A percentile compares a stretch with the other conserved stretches of the same genome.
Evolutionary conservation across 768 basidiomycete genomes (phyloP).

Genomic region (Kwoniella newhampshirensis): DNA sequence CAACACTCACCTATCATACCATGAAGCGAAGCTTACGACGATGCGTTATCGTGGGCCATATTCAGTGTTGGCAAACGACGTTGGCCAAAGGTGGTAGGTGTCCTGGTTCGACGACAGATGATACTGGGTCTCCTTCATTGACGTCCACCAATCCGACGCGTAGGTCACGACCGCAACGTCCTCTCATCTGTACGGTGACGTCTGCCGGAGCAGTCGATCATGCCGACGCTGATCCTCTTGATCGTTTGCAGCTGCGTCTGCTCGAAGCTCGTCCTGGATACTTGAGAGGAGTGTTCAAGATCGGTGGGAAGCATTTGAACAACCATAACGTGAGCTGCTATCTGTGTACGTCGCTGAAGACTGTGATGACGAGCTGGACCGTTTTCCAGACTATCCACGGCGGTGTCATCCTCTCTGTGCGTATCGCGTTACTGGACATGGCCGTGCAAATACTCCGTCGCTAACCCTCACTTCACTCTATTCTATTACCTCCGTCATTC

Average conservation of each 20-base stretch:
- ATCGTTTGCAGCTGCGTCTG: conserved; percentile 27
- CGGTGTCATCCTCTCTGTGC: conserved; percentile 41
- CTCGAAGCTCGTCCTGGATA: conserved; percentile 37
- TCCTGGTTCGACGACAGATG: too few species aligned
- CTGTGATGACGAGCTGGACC: too few species aligned
- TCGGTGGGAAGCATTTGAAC: conserved; percentile 42
- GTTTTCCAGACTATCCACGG: conserved; percentile 41
- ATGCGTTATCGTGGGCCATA: too few species aligned
- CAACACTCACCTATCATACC: too few species aligned
- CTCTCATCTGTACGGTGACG: conserved; percentile 28
- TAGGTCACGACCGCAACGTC: conserved; percentile 40
- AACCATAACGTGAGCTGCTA: conserved; percentile 36
- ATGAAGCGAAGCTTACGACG: too few species aligned
- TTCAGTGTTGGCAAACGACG: conserved; percentile 39
- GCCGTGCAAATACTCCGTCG: too few species aligned
- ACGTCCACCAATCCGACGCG: background rate
- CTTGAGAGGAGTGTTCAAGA: conserved; percentile 24
- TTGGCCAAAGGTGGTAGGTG: conserved; percentile 36
- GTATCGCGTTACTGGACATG: conserved; percentile 5
- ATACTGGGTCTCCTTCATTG: too few species aligned
- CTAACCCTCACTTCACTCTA: too few species aligned
- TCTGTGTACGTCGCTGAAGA: too few species aligned
- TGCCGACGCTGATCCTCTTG: background rate
- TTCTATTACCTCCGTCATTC: background rate
- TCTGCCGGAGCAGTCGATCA: background rate